Evolutionary conservation across 371 early-diverging fungal genomes (phyloP), one percentile per base, ranked within the genome.

Genomic region (Mucor plumbeus): DNA sequence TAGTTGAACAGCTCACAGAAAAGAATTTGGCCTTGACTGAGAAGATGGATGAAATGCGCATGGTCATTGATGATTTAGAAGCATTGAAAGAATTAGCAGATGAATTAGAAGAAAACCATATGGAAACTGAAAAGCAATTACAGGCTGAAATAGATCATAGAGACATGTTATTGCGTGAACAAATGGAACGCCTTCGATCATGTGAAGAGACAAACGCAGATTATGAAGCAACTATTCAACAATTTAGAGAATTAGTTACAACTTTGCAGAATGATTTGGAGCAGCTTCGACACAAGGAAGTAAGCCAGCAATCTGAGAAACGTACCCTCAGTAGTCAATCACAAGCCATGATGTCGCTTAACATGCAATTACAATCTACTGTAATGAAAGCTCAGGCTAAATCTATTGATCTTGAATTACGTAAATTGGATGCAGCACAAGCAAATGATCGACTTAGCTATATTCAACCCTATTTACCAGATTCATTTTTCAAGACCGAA

Each of bases 1-100:
- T 95, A 70, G 89, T 95, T 4, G 91, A 91, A 63, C 85, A 88
- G 55, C 79, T 96, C 44, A 86, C 92, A 0, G 92, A 90, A 38
- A 91, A 91, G 83, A 96, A 95, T 70, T 74, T 93, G 59, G 70
- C 80, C 6, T 76, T 95, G 17, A 85, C 81, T 13, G 92, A 92
- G 70, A 81, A 85, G 71, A 70, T 96, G 41, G 95, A 95, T 59
- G 93, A 96, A 61, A 73, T 93, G 82, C 87, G 87, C 61, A 79
- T 82, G 43, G 80, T 79, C 1, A 87, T 94, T 40, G 97, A 94
- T 56, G 96, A 95, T 70, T 83, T 97, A 59, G 97, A 98, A 77
- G 92, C 95, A 8, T 79, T 97, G 14, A 89, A 91, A 72, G 95
- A 94, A 67, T 79, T 96, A 43, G 95, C 94, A 68, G 95, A 97